Evolutionary conservation across 176 grass and related monocot species (phyloP).

Genomic region (Saccharum spontaneum): DNA sequence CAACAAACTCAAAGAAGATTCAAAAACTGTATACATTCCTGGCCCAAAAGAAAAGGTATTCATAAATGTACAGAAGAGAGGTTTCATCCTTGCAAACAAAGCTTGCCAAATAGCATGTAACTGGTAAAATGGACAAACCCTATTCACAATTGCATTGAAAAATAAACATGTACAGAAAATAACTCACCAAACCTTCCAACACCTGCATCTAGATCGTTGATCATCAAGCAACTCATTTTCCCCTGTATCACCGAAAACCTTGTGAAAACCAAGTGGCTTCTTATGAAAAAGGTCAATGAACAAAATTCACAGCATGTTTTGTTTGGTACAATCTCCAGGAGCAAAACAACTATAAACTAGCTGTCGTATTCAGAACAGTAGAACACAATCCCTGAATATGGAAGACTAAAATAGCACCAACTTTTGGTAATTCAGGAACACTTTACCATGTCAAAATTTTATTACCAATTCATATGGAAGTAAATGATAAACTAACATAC

Average conservation of each 20-base stretch:
- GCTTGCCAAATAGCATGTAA: not conserved
- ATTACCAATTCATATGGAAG: not conserved
- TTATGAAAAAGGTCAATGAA: not conserved
- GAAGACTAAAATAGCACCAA: not conserved
- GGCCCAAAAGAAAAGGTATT: not conserved
- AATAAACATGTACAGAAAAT: constrained; percentile 34
- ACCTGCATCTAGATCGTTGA: constrained; percentile 98
- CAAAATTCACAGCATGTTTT: not conserved
- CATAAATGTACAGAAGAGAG: not conserved
- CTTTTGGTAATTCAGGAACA: constrained; percentile 15
- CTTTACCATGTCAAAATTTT: not conserved
- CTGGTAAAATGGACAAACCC: constrained; percentile 3
- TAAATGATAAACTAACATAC: not conserved
- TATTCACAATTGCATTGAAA: not conserved
- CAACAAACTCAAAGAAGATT: constrained; percentile 13
- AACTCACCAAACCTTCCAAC: constrained; percentile 90
- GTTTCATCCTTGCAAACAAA: not conserved
- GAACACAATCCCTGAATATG: not conserved
- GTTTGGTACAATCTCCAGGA: constrained; percentile 9
- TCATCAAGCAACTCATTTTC: constrained; percentile 96
- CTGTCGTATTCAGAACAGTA: not conserved
- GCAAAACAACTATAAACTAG: not conserved
- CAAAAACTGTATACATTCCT: not conserved
- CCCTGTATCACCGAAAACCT: constrained; percentile 56
- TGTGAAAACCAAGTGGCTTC: constrained; percentile 28